Base-by-base conservation (phyloP, 202 grass and related monocot species). In the Carex arenaria region DNA sequence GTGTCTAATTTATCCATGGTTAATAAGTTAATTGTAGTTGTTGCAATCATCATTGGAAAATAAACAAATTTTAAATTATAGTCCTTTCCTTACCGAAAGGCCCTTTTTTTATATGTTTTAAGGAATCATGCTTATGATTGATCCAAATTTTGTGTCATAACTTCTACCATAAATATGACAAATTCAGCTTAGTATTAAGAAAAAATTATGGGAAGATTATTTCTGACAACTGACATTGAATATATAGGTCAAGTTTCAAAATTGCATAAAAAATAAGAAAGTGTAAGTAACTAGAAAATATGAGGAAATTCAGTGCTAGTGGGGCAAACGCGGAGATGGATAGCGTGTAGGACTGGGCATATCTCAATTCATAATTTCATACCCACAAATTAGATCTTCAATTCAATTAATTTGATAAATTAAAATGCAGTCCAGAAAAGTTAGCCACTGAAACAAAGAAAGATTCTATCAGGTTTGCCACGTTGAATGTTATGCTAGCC, bases 401-500 rank as follows among this genome's bases (percentile, higher is more conserved):
- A 18, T 66, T 31, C n/a, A 81, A 49, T 66, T 64, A 81, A 49
- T 52, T 64, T 32, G 15, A 18, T 52, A 26, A 67, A 67, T 32
- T 81, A 30, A 17, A 52, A 64, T 52, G 40, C 79, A 81, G 43
- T 36, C 74, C 51, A 52, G 45, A 64, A 62, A 81, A 81, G 38
- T 66, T 81, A 49, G 9, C 79, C 79, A 81, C 79, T 57, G 74
- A 78, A 78, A 76, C 6, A 59, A 77, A 57, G 30, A 77, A 77
- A 77, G 38, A 77, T 78, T 53, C 79, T 67, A 67, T 66, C 23
- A 30, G 79, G 40, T 63, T 49, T 81, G 79, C 47, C 79, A 81
- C 38, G 57, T 81, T 61, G 19, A 63, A 15, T 66, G 23, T 17
- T 30, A 17, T 79, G 53, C 31, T 59, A 40, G 49, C 18, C 57